These are phyloP conservation scores for Quercus dentata DNA, from an alignment of 306 rosid genomes.

Conservation along the genomic window DNA sequence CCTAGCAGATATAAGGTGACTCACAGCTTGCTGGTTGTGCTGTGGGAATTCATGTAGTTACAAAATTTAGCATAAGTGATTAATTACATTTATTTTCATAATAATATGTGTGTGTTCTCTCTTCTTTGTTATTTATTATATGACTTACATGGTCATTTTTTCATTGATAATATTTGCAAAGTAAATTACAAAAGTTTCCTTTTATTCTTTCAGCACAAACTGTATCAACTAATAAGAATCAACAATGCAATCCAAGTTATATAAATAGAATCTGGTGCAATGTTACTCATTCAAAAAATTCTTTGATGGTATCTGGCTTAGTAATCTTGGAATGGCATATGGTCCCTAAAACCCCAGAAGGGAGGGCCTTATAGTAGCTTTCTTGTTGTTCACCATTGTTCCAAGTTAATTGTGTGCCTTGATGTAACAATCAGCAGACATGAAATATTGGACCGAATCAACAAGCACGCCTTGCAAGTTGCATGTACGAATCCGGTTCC, in stretches of 20 bases:
- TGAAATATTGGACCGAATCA: not conserved
- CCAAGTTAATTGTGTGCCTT: not conserved
- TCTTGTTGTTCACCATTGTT: not conserved
- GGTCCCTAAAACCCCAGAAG: not conserved
- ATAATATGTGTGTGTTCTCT: too few relatives aligned
- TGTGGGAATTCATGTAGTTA: too few relatives aligned
- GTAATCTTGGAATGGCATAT: not conserved
- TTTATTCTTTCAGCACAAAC: not conserved
- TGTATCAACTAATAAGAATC: not conserved
- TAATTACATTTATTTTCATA: too few relatives aligned
- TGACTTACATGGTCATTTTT: too few relatives aligned
- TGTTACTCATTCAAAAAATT: not conserved
- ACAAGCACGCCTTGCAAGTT: not conserved
- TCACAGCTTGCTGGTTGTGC: too few relatives aligned
- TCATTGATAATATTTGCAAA: not conserved
- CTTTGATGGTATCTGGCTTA: not conserved
- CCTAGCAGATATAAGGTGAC: too few relatives aligned
- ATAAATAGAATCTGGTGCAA: not conserved
- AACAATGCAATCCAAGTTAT: not conserved
- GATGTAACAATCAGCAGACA: not conserved
- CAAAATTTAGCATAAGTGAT: too few relatives aligned
- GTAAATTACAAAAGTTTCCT: not conserved
- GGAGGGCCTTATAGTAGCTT: not conserved
- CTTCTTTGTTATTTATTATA: too few relatives aligned
- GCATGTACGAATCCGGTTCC: not conserved